Conservation (phyloP, 805 yeast species). For the Candida dajiaensis region DNA sequence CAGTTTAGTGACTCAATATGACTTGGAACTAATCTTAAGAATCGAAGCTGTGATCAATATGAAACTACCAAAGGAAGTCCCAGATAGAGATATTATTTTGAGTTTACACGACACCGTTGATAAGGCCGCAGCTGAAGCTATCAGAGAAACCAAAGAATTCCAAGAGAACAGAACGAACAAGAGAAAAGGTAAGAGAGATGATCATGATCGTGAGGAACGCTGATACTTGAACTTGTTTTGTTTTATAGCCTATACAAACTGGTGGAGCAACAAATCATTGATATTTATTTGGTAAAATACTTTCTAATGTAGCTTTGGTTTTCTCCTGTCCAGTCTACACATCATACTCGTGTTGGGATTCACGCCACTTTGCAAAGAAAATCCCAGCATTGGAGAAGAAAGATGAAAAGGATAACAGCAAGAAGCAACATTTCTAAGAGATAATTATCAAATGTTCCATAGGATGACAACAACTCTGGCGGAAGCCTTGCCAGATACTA, state of each 20-base stretch:
- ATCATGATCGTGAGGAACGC: conserved; percentile 22
- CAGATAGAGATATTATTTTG: conserved; percentile 70
- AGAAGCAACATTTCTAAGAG: too few relatives aligned
- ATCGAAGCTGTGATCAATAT: conserved; percentile 84
- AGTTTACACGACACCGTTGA: conserved; percentile 84
- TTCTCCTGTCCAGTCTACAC: not conserved
- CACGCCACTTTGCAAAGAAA: too few relatives aligned
- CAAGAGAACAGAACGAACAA: conserved; percentile 20
- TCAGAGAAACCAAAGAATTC: conserved; percentile 34
- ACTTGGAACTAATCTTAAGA: conserved; percentile 78
- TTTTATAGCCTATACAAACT: too few relatives aligned
- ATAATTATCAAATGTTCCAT: too few relatives aligned
- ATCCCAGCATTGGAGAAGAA: too few relatives aligned
- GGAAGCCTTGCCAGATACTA: too few relatives aligned
- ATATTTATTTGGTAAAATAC: too few relatives aligned
- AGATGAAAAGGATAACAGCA: too few relatives aligned
- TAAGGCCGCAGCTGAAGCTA: conserved; percentile 86
- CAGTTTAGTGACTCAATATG: conserved; percentile 90
- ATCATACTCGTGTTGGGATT: too few relatives aligned
- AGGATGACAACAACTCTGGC: too few relatives aligned
- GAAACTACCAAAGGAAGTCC: conserved; percentile 78
- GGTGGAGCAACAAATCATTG: too few relatives aligned
- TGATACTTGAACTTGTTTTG: not conserved
- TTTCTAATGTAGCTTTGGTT: too few relatives aligned
- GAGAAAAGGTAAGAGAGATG: conserved; percentile 17